Evolutionary conservation across 768 basidiomycete species (phyloP).

Genomic region (Lactarius hatsudake): DNA sequence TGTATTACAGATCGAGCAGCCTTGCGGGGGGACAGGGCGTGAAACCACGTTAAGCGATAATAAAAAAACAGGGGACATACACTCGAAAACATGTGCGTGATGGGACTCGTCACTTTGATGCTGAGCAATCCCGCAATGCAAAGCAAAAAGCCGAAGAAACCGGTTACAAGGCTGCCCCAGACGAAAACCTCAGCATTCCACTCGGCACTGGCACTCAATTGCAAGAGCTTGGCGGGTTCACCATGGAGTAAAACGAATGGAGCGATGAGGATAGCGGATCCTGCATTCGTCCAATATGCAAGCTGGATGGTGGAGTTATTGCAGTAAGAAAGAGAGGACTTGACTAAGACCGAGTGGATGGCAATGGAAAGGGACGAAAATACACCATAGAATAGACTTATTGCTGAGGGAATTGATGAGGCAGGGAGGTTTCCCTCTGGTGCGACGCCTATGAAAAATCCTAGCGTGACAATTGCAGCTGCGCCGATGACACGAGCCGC

Average conservation of each 20-base stretch:
- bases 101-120: constrained; percentile 78
- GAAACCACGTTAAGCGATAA: neutral
- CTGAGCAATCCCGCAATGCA: constrained; percentile 76
- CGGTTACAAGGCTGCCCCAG: constrained; percentile 67
- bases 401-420: constrained; percentile 45
- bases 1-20: constrained; percentile 82
- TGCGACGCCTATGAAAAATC: constrained; percentile 74
- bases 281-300: constrained; percentile 76
- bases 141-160: constrained; percentile 77
- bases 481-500: constrained; percentile 54
- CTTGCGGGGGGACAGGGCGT: constrained; percentile 35
- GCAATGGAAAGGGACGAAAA: constrained; percentile 75
- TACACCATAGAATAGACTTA: constrained; percentile 67
- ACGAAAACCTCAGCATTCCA: constrained; percentile 57
- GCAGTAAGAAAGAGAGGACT: constrained; percentile 62
- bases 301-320: constrained; percentile 70
- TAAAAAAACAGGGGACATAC: constrained; percentile 40
- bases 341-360: constrained; percentile 72
- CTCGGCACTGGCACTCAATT: constrained; percentile 37
- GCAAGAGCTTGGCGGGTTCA: constrained; percentile 45
- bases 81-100: constrained; percentile 84
- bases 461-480: constrained; percentile 62
- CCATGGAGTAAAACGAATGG: constrained; percentile 60
- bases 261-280: constrained; percentile 61
- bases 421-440: constrained; percentile 49